Base-by-base conservation (phyloP, 2,329 filamentous ascomycete species). In the Xylaria sp. region DNA sequence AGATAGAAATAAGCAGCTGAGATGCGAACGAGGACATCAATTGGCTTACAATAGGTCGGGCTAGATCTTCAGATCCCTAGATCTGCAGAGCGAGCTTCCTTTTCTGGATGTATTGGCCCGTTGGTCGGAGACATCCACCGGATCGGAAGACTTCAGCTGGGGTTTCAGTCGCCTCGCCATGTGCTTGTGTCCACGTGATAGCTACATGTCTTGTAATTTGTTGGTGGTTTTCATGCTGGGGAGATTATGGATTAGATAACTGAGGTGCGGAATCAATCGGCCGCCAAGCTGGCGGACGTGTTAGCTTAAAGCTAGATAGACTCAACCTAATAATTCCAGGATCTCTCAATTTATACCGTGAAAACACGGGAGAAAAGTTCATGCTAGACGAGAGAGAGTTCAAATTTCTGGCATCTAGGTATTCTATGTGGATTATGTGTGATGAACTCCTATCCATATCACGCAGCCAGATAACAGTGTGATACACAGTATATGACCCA, bases 81-180 rank as follows among this genome's bases (percentile, higher is more conserved):
- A 64, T 59, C 17, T 42, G 57, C 20, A 11, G 44, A 13, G 5
- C 23, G 62, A 68, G 66, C 66, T 68, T 68, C 66, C 66, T 68
- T 36, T 68, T 68, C 62, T 38, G 63, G 66, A 62, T 42, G 15
- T 40, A 23, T 40, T 38, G n/a, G 31, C 42, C 28, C 42, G 51
- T 28, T 28, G 54, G 31, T 38, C 36, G 33, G 40, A 23, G 38
- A 31, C 4, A 15, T 17, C 36, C 33, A 31, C 46, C 23, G 7
- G 42, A 15, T 36, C 26, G 7, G 15, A 40, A 42, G 26, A 33
- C 26, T 44, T 59, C 62, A 65, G 63, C 63, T 54, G 56, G 17
- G 20, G 13, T 48, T 28, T 20, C 48, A 59, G 59, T 65, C 20
- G 63, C 63, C 57, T 48, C 40, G n/a, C 20, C 36, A 42, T 44